Percentiles rank a stretch among this genome's conserved stretches.
Conservation (phyloP, 2,329 filamentous ascomycete species). For the Colletotrichum cuscutae region DNA sequence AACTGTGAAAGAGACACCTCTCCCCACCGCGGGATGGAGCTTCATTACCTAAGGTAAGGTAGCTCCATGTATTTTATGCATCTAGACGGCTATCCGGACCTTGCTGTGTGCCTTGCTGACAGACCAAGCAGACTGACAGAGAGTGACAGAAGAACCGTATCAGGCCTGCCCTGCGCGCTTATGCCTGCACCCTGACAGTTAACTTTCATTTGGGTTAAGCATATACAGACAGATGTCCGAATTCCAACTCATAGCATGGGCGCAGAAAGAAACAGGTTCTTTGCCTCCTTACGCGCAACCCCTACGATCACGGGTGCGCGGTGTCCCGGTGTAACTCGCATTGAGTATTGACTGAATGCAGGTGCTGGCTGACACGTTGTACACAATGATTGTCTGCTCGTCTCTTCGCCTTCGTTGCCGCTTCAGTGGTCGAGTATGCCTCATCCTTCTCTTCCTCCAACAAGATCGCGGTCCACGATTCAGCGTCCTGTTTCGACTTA, state of each 20-base stretch:
- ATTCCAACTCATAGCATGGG: neutral
- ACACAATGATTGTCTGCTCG: neutral
- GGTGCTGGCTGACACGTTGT: neutral
- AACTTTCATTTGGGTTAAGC: neutral
- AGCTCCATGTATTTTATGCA: neutral
- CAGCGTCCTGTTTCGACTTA: neutral
- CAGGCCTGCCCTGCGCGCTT: neutral
- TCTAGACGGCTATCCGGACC: neutral
- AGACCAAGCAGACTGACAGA: no score
- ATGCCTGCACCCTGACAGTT: neutral
- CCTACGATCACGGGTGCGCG: neutral
- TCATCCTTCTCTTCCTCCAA: neutral
- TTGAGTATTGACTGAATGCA: neutral
- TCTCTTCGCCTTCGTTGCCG: neutral
- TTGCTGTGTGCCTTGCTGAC: neutral
- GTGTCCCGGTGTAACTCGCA: neutral
- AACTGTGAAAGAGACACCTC: neutral
- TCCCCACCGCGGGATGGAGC: conserved; percentile 6
- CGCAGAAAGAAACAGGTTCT: neutral
- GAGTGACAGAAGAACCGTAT: neutral
- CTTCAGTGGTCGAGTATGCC: neutral
- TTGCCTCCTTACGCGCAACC: neutral
- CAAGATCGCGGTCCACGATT: neutral
- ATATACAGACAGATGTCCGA: neutral
- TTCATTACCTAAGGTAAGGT: neutral